Percentiles rank a stretch among this genome's conserved stretches.
These are phyloP conservation scores for Pyrenophora graminea DNA, from an alignment of 2,329 filamentous ascomycete genomes.

Conservation along the genomic window DNA sequence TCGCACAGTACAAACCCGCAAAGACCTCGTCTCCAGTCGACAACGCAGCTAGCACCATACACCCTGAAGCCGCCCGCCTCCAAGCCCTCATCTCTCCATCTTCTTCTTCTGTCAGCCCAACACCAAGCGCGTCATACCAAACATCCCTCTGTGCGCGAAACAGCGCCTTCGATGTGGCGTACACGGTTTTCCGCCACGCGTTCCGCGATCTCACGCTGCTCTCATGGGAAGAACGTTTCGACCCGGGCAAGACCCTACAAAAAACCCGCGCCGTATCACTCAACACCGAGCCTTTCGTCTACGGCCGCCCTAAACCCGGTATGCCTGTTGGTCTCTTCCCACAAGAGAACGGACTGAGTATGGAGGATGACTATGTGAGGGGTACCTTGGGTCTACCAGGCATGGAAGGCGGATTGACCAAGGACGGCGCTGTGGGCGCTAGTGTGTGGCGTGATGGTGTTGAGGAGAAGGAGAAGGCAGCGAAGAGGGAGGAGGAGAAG, in stretches of 20 bases:
- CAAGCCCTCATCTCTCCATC: conserved; percentile 10
- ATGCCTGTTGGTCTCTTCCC: conserved; percentile 18
- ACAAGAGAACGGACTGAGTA: conserved; percentile 12
- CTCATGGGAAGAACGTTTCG: conserved; percentile 49
- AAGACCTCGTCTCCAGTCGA: neutral
- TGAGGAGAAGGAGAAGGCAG: neutral
- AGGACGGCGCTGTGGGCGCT: neutral
- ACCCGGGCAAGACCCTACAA: conserved; percentile 24
- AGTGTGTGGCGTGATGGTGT: neutral
- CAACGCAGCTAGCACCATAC: too few relatives aligned
- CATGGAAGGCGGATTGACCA: neutral
- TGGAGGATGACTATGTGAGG: conserved; percentile 14
- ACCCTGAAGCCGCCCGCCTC: conserved; percentile 18
- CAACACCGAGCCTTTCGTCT: conserved; percentile 36
- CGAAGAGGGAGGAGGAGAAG: neutral
- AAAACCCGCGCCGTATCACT: conserved; percentile 19
- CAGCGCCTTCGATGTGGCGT: conserved; percentile 41
- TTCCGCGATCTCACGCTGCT: conserved; percentile 49
- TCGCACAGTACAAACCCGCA: conserved; percentile 33
- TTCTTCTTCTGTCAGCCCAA: too few relatives aligned
- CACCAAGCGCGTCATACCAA: conserved; percentile 14
- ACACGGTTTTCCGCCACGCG: conserved; percentile 43
- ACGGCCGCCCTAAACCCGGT: conserved; percentile 21
- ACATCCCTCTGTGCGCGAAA: conserved; percentile 36
- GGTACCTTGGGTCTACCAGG: conserved; percentile 17